Evolutionary conservation across 1,284 basidiomycete genomes (phyloP), one percentile per base, ranked within the genome.

Genomic region (Microbotryomycetes sp.): DNA sequence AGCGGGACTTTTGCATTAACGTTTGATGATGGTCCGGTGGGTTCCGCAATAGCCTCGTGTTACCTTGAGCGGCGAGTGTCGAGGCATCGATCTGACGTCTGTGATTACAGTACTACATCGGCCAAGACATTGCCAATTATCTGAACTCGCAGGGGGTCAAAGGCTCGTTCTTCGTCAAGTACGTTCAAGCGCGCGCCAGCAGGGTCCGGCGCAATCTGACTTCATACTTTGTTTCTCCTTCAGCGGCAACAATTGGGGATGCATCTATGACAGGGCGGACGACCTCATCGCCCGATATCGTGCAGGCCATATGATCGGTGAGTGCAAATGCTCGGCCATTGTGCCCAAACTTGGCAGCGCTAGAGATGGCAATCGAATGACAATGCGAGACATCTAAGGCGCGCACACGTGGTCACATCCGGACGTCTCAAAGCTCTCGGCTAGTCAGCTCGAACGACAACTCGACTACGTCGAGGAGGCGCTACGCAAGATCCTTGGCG

Each of bases 291-390:
- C 56, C 26, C 58, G 67, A 1, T 73, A 70, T 58, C 61, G 62
- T 15, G 59, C 56, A 0, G 74, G 74, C 1, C 74, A 75, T 56
- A 54, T 70, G 35, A 71, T 74, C 29, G 74, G 66, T n/a, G n/a
- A n/a, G n/a, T n/a, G n/a, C n/a, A n/a, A n/a, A n/a, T n/a, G n/a
- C n/a, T n/a, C n/a, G 2, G 69, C 59, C 35, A 41, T 9, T 41
- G 35, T 41, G 35, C 35, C 35, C 9, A 41, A 41, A 18, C 11
- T 41, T 41, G 35, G 18, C 35, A 41, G 35, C 35, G 9, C 35
- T n/a, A n/a, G n/a, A n/a, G n/a, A n/a, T n/a, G n/a, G n/a, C n/a
- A n/a, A n/a, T n/a, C n/a, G n/a, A n/a, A n/a, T 41, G 35, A 41
- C 35, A 11, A 52, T 54, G 18, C 70, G 70, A n/a, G 70, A 72